These are phyloP conservation scores for Mycena albidolilacea DNA, from an alignment of 768 basidiomycete species.

Conservation along the genomic window DNA sequence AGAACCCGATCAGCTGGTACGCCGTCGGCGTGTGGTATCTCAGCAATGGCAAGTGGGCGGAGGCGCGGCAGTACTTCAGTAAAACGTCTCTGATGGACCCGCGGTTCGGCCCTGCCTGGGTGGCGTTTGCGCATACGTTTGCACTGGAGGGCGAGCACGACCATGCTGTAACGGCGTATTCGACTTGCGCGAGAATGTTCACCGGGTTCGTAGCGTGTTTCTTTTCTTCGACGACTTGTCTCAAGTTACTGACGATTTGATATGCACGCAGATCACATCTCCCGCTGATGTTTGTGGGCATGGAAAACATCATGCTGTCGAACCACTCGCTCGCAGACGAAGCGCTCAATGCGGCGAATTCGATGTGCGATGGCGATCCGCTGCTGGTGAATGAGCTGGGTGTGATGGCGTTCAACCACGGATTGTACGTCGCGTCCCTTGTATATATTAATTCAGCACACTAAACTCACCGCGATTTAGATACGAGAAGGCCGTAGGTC, in stretches of 20 bases:
- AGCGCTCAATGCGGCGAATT: constrained; percentile 84
- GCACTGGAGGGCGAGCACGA: constrained; percentile 98
- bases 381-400: constrained; percentile 93
- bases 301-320: constrained; percentile 96
- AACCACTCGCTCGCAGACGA: constrained; percentile 89
- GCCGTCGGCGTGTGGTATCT: constrained; percentile 99
- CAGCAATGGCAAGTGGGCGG: constrained; percentile 86
- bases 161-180: constrained; percentile 98
- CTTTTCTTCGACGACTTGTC: neutral
- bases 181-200: constrained; percentile 95
- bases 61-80: constrained; percentile 95
- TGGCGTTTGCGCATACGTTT: constrained; percentile 98
- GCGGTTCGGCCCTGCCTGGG: constrained; percentile 96
- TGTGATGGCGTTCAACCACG: constrained; percentile 91
- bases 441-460: neutral
- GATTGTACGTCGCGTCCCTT: constrained; percentile 68
- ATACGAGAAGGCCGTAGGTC: constrained; percentile 75
- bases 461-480: constrained; percentile 54
- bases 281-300: constrained; percentile 95
- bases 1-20: constrained; percentile 96
- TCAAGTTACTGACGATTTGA: neutral
- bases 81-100: constrained; percentile 98
- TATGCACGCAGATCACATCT: constrained; percentile 83
- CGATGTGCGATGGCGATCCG: constrained; percentile 91
- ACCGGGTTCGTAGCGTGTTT: constrained; percentile 77